Evolutionary conservation across 306 rosid genomes (phyloP), one percentile per base, ranked within the genome.

Genomic region (Lupinus albus): DNA sequence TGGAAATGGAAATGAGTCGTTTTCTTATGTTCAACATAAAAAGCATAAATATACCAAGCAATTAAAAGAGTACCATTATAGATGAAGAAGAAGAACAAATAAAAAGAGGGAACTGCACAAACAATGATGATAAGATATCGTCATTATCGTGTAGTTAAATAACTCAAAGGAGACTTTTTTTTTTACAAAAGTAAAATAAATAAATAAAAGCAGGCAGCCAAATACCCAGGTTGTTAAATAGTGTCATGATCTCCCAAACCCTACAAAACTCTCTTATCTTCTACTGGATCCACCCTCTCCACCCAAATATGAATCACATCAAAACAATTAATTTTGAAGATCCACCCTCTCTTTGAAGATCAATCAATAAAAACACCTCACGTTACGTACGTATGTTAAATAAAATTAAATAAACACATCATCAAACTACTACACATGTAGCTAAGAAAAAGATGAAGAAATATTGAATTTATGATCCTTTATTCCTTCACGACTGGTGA

Each of bases 331-430:
- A 77, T 70, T 64, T 66, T 20, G 73, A n/a, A n/a, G n/a, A n/a
- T n/a, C n/a, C n/a, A n/a, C n/a, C n/a, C n/a, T n/a, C n/a, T n/a
- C n/a, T n/a, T 68, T 39, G 30, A 76, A 82, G 80, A 65, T 81
- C 79, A 80, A 85, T 73, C 89, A 83, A 83, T 33, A 7, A 33
- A 33, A 33, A 7, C 95, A 25, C 30, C 30, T 25, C 30, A 25
- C 30, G 30, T 82, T 86, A 78, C 91, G 91, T 84, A 80, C 91
- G 91, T 85, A 89, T 79, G 82, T 80, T 42, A 55, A 38, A 39
- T 42, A 60, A 38, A 39, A 39, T 39, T n/a, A n/a, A n/a, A 25
- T 1, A 79, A 64, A 79, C 85, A 76, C 80, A 75, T 84, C 80
- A 85, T 81, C 82, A 85, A 88, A 85, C 83, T 76, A 78, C 76